Base-by-base conservation (phyloP, 768 basidiomycete genomes). In the Mycena rebaudengoi region DNA sequence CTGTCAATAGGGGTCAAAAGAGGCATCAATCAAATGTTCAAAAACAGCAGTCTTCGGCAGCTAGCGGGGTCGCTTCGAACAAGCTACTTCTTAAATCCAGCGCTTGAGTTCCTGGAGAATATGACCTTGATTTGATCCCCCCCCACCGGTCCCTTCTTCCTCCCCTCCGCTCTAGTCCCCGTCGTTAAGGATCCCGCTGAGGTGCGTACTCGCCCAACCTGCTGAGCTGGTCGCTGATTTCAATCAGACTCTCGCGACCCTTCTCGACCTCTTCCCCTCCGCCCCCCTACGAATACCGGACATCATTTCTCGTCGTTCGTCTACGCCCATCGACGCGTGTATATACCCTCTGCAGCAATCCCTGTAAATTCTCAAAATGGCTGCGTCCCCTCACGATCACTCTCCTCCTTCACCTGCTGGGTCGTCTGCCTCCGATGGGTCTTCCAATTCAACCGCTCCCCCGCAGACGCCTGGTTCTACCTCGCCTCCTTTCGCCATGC, bases 181-280 rank as follows among this genome's bases (percentile, higher is more conserved):
- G 35, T 21, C 62, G 62, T 57, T 51, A 64, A 64, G 62, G 62
- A 57, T 64, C 39, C 62, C 62, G 62, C 62, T 64, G 62, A 64
- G 55, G 55, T 57, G n/a, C 25, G 43, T 30, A 4, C 7, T 0
- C 20, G 10, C 12, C 14, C 25, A 2, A 5, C n/a, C n/a, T 26
- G 25, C 46, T 56, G 6, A 62, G 23, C 25, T 39, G 12, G 1
- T 32, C 10, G 4, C 41, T n/a, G n/a, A n/a, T n/a, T n/a, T n/a
- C n/a, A n/a, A n/a, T 8, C 18, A 64, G 62, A 39, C 23, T 78
- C 86, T 87, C 86, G 86, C 86, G 86, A 87, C 86, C 86, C 86
- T 87, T 87, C 82, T 80, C 85, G 85, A 82, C 81, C 77, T 76
- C 84, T 81, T 71, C 77, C 72, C 63, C 64, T 69, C 83, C 83